These are phyloP conservation scores for Cyberlindnera maclurae DNA, from an alignment of 805 yeast species.

Conservation along the genomic window DNA sequence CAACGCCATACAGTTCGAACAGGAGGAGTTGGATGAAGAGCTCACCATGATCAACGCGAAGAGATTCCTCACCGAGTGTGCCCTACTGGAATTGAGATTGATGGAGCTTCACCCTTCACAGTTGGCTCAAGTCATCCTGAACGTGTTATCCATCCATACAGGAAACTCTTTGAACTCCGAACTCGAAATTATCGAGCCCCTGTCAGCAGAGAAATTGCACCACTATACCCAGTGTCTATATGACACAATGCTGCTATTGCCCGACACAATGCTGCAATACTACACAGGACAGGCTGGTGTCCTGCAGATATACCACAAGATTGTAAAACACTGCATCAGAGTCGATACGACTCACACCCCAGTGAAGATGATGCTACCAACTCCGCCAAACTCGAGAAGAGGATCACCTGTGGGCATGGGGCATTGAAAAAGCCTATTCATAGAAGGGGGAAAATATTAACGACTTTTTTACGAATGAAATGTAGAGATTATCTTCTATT, in stretches of 20 bases:
- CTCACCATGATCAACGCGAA: constrained; percentile 39
- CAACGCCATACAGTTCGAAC: constrained; percentile 35
- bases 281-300: constrained; percentile 13
- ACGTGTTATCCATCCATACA: constrained; percentile 9
- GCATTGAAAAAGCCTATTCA: too few species aligned
- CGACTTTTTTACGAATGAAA: not conserved
- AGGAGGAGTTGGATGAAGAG: constrained; percentile 23
- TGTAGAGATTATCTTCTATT: too few species aligned
- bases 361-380: constrained; percentile 10
- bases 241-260: constrained; percentile 7
- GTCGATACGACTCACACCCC: constrained; percentile 12
- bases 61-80: constrained; percentile 41
- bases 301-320: constrained; percentile 10
- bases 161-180: constrained; percentile 12
- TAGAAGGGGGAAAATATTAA: not conserved
- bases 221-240: constrained; percentile 10
- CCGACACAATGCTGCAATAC: constrained; percentile 9
- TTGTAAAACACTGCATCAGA: constrained; percentile 10
- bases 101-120: constrained; percentile 30
- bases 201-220: constrained; percentile 2
- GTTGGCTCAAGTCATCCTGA: constrained; percentile 18
- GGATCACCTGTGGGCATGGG: constrained; percentile 20
- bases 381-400: constrained; percentile 24
- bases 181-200: constrained; percentile 9
- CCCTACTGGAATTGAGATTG: constrained; percentile 41